Percentiles rank a stretch among this genome's conserved stretches.
Evolutionary conservation across 1,284 basidiomycete genomes (phyloP).

Genomic region (Neonothopanus nambi): DNA sequence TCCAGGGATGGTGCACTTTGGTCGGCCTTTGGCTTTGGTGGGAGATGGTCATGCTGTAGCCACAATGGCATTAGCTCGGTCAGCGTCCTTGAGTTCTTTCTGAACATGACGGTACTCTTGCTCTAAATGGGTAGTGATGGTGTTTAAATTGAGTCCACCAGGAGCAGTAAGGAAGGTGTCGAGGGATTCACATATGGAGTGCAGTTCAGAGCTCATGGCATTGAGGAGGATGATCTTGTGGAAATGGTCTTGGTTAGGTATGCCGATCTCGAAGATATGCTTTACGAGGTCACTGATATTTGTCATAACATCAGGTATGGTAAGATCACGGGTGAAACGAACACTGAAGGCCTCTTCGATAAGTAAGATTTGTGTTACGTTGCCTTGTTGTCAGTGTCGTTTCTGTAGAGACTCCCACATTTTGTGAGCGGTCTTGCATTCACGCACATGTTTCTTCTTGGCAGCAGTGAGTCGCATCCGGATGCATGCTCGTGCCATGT

Average conservation of each 20-base stretch:
- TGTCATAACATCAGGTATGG: background rate
- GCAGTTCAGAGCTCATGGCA: background rate
- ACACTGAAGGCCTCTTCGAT: background rate
- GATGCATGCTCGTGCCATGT: background rate
- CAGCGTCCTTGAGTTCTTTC: background rate
- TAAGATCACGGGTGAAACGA: background rate
- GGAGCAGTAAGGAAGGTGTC: background rate
- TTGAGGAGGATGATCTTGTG: background rate
- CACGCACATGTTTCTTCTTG: background rate
- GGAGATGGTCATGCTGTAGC: too few species aligned
- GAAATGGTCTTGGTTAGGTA: background rate
- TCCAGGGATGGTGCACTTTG: too few species aligned
- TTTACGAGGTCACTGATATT: background rate
- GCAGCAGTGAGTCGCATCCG: background rate
- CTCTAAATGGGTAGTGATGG: background rate
- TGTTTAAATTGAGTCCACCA: background rate
- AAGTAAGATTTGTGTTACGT: background rate
- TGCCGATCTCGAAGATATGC: background rate
- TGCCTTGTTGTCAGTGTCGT: background rate
- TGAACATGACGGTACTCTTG: background rate
- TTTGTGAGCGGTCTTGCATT: background rate
- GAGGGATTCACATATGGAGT: background rate
- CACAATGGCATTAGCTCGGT: background rate
- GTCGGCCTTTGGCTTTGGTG: too few species aligned
- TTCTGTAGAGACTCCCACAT: background rate